Base-by-base conservation (phyloP, 345 rosid genomes). In the Gossypium rotundifolium region DNA sequence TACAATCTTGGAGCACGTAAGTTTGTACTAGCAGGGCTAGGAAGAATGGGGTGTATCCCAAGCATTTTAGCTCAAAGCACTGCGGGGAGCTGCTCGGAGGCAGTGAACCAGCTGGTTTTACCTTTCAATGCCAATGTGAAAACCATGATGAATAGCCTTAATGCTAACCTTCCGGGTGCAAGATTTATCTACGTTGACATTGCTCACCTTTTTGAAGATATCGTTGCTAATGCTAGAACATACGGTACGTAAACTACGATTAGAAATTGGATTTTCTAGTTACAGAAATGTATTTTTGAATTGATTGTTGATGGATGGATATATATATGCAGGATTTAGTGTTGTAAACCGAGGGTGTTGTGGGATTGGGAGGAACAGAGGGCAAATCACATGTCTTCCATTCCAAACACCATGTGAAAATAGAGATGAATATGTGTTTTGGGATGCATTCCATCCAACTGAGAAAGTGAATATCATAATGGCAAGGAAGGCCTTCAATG, bases 391-490 rank as follows among this genome's bases (percentile, higher is more conserved):
- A 7, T 95, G 99, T 77, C 91, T 93, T 60, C 99, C 98, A 2
- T 87, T 93, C 74, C 93, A 93, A 75, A 91, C 96, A 3, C 99
- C 99, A 3, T 93, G 99, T 74, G 59, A 80, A 0, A 78, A 95
- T 48, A 75, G 99, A 70, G 87, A 89, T 10, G 83, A 85, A 25
- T 95, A 90, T 58, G 74, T 95, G 1, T 95, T 95, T 72, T 95
- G 99, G 99, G 99, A 95, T 59, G 99, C 99, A 9, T 95, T 93
- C 66, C 97, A 95, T 80, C 99, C 97, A 16, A 95, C 97, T 0
- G 87, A n/a, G 84, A 91, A 84, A 84, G 98, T 95, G 49, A 95
- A 95, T 75, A 80, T 93, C 29, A 59, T 91, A 6, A 86, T 91
- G 92, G 96, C 86, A 1, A 88, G 84, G 71, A 88, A 84, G 60